Evolutionary conservation across 2,329 filamentous ascomycete species (phyloP).

Genomic region (Pyrenochaeta sp.): DNA sequence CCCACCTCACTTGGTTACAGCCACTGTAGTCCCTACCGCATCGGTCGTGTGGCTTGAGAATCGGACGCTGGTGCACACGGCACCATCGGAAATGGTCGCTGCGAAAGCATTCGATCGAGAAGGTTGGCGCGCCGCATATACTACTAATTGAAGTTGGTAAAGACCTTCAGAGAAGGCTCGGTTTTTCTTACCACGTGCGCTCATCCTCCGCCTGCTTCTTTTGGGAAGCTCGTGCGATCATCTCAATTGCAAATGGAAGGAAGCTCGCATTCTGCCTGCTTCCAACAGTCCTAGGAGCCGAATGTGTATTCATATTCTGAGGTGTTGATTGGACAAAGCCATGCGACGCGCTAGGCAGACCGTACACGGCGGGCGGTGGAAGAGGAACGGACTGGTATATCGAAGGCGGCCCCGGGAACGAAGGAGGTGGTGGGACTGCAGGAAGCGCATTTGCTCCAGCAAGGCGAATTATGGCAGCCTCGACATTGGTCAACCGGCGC

Average conservation of each 20-base stretch:
- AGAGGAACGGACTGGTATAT: background rate
- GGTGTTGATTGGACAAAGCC: background rate
- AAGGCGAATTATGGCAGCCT: background rate
- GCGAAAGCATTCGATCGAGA: constrained; percentile 7
- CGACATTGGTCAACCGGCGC: background rate
- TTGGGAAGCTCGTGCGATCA: background rate
- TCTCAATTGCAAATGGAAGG: background rate
- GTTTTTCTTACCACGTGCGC: background rate
- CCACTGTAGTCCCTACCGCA: background rate
- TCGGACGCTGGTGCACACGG: constrained; percentile 4
- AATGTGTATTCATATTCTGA: background rate
- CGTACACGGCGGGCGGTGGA: background rate
- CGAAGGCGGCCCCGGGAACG: background rate
- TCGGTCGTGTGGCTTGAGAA: background rate
- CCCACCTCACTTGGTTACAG: constrained; percentile 4
- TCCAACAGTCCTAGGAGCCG: background rate
- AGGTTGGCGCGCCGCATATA: constrained; percentile 1
- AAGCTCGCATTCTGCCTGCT: background rate
- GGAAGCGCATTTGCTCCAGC: background rate
- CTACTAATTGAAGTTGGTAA: background rate
- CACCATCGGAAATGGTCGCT: constrained; percentile 12
- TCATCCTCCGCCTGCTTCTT: background rate
- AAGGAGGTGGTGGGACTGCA: background rate
- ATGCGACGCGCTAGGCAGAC: background rate
- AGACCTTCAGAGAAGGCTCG: too few species aligned